These are phyloP conservation scores for Byssoonygena ceratinophila DNA, from an alignment of 2,329 filamentous ascomycete species.

Conservation along the genomic window DNA sequence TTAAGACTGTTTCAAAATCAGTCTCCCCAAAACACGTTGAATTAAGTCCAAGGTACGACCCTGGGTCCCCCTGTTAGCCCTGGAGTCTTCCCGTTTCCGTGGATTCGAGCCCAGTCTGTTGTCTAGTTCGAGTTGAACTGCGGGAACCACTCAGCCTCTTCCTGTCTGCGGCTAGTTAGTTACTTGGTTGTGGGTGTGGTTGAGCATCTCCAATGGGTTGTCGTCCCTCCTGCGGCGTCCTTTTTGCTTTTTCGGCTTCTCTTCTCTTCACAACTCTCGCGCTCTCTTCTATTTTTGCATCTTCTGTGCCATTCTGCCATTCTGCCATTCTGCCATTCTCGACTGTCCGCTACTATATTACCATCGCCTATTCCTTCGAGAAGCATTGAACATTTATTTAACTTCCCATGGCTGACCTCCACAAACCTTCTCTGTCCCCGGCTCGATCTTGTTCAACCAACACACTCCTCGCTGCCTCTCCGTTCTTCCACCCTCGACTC, in stretches of 20 bases:
- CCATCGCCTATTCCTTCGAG: no score
- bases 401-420: background rate
- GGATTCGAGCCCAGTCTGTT: background rate
- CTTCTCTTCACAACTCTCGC: background rate
- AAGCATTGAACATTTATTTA: background rate
- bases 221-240: background rate
- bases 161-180: constrained; percentile 10
- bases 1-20: background rate
- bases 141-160: constrained; percentile 10
- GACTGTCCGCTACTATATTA: no score
- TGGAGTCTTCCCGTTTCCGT: background rate
- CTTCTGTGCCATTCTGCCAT: no score
- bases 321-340: background rate
- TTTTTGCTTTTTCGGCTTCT: background rate
- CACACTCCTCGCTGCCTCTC: background rate
- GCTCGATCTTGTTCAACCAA: background rate
- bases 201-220: background rate
- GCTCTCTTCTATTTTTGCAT: constrained; percentile 10
- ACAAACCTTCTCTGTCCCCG: background rate
- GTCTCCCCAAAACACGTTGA: constrained; percentile 1
- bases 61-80: background rate
- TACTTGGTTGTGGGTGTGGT: background rate
- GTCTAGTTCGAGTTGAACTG: no score
- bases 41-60: background rate
- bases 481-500: background rate